Base-by-base conservation (phyloP, 2,329 filamentous ascomycete species). In the Colletotrichum limetticola region DNA sequence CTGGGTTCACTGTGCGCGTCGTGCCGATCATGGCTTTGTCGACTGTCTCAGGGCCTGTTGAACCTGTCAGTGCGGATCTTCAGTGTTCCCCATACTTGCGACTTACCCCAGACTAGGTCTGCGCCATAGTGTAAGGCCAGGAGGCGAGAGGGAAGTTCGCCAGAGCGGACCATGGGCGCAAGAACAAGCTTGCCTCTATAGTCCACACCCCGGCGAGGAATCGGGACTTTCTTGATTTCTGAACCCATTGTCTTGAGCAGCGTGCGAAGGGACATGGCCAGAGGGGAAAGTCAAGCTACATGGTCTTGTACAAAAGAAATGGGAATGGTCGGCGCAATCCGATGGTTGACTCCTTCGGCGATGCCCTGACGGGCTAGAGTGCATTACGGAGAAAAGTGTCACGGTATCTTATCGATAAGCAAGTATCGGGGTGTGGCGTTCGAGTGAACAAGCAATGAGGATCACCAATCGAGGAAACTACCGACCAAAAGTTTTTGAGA, bases 131-230 rank as follows among this genome's bases (percentile, higher is more conserved):
- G 94, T 74, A 99, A 90, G 37, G 97, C 94, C 56, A 97, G 85
- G 30, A 99, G 89, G 71, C 97, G 92, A 52, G 94, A 97, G 3
- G 97, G 96, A 74, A 98, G 86, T 86, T 99, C 97, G 80, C 97
- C 97, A n/a, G 95, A 97, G 77, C 97, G 93, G 71, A 98, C 96
- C 97, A 99, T 99, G 53, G 97, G 97, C 74, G 97, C 97, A 75
- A 99, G 92, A 57, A 98, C 97, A 76, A 98, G 85, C 83, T 97
- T 98, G 83, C 94, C 93, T 77, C 96, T 91, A 84, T 98, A 98
- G 86, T 98, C 95, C 79, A 98, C 95, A 64, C 96, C 96, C 82
- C 93, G 93, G 74, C 88, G 89, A 76, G 96, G 96, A 76, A 98
- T 97, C 64, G 95, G 92, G 49, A 98, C 94, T 80, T 87, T 91